Conservation (phyloP, 345 rosid species). For the Barbarea vulgaris region DNA sequence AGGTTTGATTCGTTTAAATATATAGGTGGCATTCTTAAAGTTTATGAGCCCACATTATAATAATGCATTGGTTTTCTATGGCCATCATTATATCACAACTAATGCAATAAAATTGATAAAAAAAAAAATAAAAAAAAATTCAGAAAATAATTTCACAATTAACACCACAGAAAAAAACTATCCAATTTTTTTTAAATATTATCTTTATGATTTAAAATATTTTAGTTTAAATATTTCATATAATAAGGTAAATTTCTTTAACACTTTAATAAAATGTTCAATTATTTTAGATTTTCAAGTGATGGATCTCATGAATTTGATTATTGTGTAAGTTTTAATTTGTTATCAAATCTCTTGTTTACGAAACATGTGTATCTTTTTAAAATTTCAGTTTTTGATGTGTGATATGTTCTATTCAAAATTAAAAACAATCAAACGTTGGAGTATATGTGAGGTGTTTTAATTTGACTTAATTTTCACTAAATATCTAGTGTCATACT, state of each 20-base stretch:
- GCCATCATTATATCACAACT: conserved; percentile 8
- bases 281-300: not conserved
- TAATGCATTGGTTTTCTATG: conserved; percentile 17
- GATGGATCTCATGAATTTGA: not conserved
- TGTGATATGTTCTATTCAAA: not conserved
- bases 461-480: not conserved
- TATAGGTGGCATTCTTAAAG: conserved; percentile 29
- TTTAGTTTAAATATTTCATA: not conserved
- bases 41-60: conserved; percentile 25
- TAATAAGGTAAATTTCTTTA: not conserved
- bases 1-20: conserved; percentile 22
- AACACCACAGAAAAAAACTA: not conserved
- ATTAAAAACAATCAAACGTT: not conserved
- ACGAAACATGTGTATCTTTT: not conserved
- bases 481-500: too few species aligned
- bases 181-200: not conserved
- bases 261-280: not conserved
- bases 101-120: not conserved
- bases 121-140: not conserved
- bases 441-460: not conserved
- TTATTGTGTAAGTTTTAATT: not conserved
- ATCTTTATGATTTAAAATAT: not conserved
- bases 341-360: not conserved
- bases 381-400: not conserved
- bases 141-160: not conserved